Conservation (phyloP, 352 stramenopile species). For the Pilasporangium apinafurcum region DNA sequence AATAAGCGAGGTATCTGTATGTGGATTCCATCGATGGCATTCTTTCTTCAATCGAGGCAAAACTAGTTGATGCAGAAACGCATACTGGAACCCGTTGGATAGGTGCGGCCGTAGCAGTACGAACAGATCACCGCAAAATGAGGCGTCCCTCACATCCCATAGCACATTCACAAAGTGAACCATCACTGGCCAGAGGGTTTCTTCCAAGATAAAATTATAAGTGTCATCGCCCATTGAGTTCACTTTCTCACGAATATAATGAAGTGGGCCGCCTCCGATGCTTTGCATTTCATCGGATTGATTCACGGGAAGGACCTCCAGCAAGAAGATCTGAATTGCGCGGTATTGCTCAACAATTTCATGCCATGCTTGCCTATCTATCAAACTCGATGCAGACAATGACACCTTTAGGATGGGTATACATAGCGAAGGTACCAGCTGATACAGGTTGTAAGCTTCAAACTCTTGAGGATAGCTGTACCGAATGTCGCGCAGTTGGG, state of each 20-base stretch:
- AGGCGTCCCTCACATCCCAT: constrained; percentile 38
- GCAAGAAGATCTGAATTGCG: constrained; percentile 52
- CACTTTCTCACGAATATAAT: constrained; percentile 61
- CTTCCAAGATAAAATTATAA: constrained; percentile 77
- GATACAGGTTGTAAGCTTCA: constrained; percentile 62
- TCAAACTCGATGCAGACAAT: constrained; percentile 29
- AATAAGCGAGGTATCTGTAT: constrained; percentile 38
- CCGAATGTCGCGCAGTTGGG: constrained; percentile 34
- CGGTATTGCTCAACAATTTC: constrained; percentile 40
- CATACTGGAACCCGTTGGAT: constrained; percentile 34
- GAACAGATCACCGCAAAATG: constrained; percentile 40
- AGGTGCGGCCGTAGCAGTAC: constrained; percentile 44
- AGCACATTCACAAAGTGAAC: constrained; percentile 62
- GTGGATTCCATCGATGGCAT: constrained; percentile 54
- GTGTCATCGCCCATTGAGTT: constrained; percentile 49
- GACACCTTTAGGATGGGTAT: constrained; percentile 51
- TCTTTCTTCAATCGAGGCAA: constrained; percentile 64
- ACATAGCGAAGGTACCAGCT: constrained; percentile 62
- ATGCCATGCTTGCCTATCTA: constrained; percentile 16
- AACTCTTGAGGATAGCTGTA: constrained; percentile 55
- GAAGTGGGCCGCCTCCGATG: constrained; percentile 22
- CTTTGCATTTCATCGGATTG: neutral
- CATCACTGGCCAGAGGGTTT: constrained; percentile 62
- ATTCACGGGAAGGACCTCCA: constrained; percentile 20
- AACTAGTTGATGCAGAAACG: constrained; percentile 60